A percentile compares a stretch with the other conserved stretches of the same genome.
phyloP scores from a whole-genome alignment of 495 filamentous ascomycete genomes.

The Penicillium lagena region DNA sequence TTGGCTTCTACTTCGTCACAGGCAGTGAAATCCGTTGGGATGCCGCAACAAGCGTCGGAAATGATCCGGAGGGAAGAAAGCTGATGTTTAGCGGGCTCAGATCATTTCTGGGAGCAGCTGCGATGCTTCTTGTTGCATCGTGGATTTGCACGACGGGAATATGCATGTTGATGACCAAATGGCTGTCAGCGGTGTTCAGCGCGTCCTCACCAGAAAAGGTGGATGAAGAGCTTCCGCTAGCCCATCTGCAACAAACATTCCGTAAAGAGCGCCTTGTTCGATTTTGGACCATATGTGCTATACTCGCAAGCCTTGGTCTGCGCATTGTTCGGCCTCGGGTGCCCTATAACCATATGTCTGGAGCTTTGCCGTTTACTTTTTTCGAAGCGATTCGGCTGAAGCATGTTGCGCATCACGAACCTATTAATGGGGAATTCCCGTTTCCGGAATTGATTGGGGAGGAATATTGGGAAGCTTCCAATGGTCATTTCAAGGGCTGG shows the following conservation, averaged over 20 bases:
- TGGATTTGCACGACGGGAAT: slow-evolving; percentile 8
- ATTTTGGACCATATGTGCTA: slow-evolving; percentile 5
- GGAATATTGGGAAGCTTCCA: slow-evolving; percentile 14
- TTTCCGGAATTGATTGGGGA: slow-evolving; percentile 8
- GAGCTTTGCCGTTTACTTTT: slow-evolving; percentile 17
- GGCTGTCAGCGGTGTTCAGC: slow-evolving; percentile 8
- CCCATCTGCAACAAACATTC: not conserved
- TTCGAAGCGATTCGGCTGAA: slow-evolving; percentile 5
- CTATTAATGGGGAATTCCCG: slow-evolving; percentile 9
- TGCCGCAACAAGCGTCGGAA: slow-evolving; percentile 14
- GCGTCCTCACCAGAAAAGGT: not conserved
- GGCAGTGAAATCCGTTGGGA: slow-evolving; percentile 21
- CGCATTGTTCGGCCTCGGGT: slow-evolving; percentile 15
- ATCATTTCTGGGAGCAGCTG: slow-evolving; percentile 11
- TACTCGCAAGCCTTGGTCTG: not conserved
- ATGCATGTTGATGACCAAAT: slow-evolving; percentile 3
- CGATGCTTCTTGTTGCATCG: slow-evolving; percentile 3
- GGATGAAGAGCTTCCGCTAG: slow-evolving; percentile 2
- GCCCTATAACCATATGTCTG: slow-evolving; percentile 20
- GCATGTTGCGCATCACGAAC: not conserved
- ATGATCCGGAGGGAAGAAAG: slow-evolving; percentile 15
- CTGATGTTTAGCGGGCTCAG: slow-evolving; percentile 17
- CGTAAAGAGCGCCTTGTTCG: not conserved
- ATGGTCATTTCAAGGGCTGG: slow-evolving; percentile 19
- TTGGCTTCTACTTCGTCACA: slow-evolving; percentile 19